Conservation (phyloP, 257 asterid genomes). For the Ehretia macrophylla region DNA sequence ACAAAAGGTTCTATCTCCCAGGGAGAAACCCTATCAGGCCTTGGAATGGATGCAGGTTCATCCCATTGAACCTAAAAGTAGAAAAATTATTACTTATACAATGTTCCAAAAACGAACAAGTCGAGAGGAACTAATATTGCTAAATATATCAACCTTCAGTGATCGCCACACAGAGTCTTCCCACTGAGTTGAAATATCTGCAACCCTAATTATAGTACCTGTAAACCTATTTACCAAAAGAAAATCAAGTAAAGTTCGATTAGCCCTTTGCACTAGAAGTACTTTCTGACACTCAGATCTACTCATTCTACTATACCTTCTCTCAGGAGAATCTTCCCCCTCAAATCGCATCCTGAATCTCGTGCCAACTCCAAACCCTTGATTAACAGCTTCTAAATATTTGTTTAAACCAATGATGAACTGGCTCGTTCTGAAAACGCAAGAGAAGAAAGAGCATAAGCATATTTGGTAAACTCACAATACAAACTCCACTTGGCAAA, state of each 20-base stretch:
- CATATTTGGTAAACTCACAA: neutral
- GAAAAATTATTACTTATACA: neutral
- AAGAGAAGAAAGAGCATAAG: neutral
- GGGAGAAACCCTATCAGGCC: constrained; percentile 55
- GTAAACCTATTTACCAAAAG: constrained; percentile 48
- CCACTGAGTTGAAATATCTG: constrained; percentile 62
- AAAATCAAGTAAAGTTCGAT: neutral
- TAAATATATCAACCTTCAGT: constrained; percentile 45
- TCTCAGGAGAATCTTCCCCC: constrained; percentile 50
- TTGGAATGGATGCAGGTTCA: constrained; percentile 37
- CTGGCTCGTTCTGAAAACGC: constrained; percentile 38
- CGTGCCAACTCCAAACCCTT: constrained; percentile 45
- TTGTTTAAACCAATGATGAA: constrained; percentile 44
- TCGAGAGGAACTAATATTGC: neutral
- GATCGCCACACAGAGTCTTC: constrained; percentile 66
- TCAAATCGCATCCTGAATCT: constrained; percentile 54
- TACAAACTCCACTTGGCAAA: neutral
- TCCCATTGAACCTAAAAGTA: constrained; percentile 52
- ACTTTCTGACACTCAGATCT: constrained; percentile 1
- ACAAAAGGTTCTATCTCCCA: constrained; percentile 59
- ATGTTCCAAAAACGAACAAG: neutral
- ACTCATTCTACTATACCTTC: constrained; percentile 27
- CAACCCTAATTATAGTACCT: constrained; percentile 71
- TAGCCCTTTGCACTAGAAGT: neutral
- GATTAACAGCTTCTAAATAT: constrained; percentile 34